Base-by-base conservation (phyloP, 139 green algal species). In the Raphidocelis subcapitata region DNA sequence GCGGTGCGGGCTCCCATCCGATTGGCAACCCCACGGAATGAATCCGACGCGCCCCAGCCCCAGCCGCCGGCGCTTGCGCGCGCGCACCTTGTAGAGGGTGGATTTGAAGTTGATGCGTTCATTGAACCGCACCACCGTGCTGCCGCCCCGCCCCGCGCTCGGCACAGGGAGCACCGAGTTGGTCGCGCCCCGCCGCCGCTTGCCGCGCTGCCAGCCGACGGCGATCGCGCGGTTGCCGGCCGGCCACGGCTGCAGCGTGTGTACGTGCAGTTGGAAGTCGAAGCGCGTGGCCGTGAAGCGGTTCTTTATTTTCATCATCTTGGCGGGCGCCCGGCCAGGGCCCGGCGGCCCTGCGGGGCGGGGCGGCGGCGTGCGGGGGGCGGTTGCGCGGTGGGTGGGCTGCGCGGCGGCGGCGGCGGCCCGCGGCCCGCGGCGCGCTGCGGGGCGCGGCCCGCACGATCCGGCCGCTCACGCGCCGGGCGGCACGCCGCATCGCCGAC, bases 141-240 rank as follows among this genome's bases (percentile, higher is more conserved):
- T 49, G 2, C 85, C 85, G 15, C 84, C 59, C 35, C 79, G 73
- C 10, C 80, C 82, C 1, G 77, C 51, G 41, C 37, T 73, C 65
- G n/a, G 74, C 69, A 51, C 62, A 64, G 46, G 78, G 65, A 37
- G 70, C 5, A 88, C 73, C 0, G 78, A 81, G 37, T 74, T 79
- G 4, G 85, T 90, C 0, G 82, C 82, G 5, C 85, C 85, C 1
- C 85, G 74, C 49, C 82, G 80, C 51, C 79, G 65, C 72, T 88
- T 88, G 60, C 82, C 84, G n/a, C 85, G 62, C 57, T 90, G 85
- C 68, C 82, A 90, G 21, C 81, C 85, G 51, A 90, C 75, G 0
- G 85, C 85, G 5, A 88, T 73, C 0, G 82, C 80, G 16, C 72
- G 65, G 4, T 68, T 67, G 28, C 74, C 75, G 21, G 57, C 49